These are phyloP conservation scores for Mortierella sp. DNA, from an alignment of 371 early-diverging fungal genomes.

Conservation along the genomic window DNA sequence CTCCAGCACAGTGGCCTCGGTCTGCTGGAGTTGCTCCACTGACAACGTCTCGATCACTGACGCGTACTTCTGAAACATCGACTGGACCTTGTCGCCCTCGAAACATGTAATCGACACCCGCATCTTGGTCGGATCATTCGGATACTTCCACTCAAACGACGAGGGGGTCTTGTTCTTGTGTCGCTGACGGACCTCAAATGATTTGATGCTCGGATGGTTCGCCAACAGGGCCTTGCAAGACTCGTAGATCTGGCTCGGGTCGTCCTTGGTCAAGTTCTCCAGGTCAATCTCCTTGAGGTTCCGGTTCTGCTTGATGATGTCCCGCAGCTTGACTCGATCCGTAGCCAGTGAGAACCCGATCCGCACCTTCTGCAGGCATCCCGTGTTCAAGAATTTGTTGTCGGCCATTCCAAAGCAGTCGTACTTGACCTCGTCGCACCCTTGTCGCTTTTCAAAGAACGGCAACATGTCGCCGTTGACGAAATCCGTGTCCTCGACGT, in stretches of 20 bases:
- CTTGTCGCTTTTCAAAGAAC: slow-evolving; percentile 34
- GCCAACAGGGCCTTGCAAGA: slow-evolving; percentile 34
- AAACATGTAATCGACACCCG: slow-evolving; percentile 16
- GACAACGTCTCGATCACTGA: slow-evolving; percentile 1
- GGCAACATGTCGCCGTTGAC: background rate
- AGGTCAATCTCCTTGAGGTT: slow-evolving; percentile 22
- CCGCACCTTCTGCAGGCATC: slow-evolving; percentile 12
- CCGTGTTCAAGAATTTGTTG: slow-evolving; percentile 22
- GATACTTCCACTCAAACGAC: slow-evolving; percentile 24
- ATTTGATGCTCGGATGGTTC: slow-evolving; percentile 28
- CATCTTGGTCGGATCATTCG: slow-evolving; percentile 34
- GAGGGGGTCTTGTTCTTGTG: slow-evolving; percentile 13
- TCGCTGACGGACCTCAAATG: slow-evolving; percentile 29
- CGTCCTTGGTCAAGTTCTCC: slow-evolving; percentile 25
- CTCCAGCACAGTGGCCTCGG: slow-evolving; percentile 33
- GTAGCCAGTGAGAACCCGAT: slow-evolving; percentile 19
- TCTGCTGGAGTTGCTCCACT: slow-evolving; percentile 13
- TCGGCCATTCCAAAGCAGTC: slow-evolving; percentile 13
- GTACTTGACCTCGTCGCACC: slow-evolving; percentile 30
- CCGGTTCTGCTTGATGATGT: slow-evolving; percentile 27
- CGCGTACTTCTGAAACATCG: slow-evolving; percentile 45
- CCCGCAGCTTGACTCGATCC: slow-evolving; percentile 34
- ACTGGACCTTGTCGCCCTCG: slow-evolving; percentile 37
- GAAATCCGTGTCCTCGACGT: slow-evolving; percentile 33
- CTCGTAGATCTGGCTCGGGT: slow-evolving; percentile 49